Evolutionary conservation across 345 rosid species (phyloP), one percentile per base, ranked within the genome.

Genomic region (Acer negundo): DNA sequence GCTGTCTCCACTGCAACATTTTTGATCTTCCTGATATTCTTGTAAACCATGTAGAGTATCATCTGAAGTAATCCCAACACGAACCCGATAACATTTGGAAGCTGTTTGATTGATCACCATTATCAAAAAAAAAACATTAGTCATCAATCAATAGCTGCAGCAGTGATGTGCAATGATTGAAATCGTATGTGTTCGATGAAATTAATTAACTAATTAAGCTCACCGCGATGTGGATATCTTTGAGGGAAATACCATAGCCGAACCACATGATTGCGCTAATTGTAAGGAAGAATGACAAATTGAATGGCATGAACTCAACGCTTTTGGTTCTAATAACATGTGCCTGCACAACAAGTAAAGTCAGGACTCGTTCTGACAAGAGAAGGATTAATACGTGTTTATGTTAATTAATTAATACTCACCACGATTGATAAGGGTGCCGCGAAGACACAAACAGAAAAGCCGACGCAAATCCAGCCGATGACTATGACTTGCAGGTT

Each of bases 251-350:
- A 6, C 99, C 99, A 58, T 93, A 96, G 31, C 83, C 82, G 77
- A 94, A 92, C 99, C 99, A 94, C 84, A 87, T 81, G 26, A 89
- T 67, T 13, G 99, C 99, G 65, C 91, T 89, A 75, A 94, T 42
- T 20, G 98, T 94, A 38, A 96, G 95, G 85, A 85, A 92, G 80
- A 94, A 85, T 13, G 99, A 94, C 20, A 96, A 77, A 74, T 81
- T 80, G 74, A 96, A 89, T 1, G 99, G 99, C 99, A 96, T 96
- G 86, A 88, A 96, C 75, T 92, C 97, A 10, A 96, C 99, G 55
- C 99, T 96, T 62, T 77, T 89, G 20, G 98, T 96, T 38, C 87
- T 74, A 35, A 96, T 81, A 3, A 96, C 98, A 75, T 80, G 89
- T 67, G 90, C 91, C 97, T 93, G 19, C 73, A 74, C 28, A 28